phyloP scores from a whole-genome alignment of 2,329 filamentous ascomycete species.

The Phaeosphaeria sp. region DNA sequence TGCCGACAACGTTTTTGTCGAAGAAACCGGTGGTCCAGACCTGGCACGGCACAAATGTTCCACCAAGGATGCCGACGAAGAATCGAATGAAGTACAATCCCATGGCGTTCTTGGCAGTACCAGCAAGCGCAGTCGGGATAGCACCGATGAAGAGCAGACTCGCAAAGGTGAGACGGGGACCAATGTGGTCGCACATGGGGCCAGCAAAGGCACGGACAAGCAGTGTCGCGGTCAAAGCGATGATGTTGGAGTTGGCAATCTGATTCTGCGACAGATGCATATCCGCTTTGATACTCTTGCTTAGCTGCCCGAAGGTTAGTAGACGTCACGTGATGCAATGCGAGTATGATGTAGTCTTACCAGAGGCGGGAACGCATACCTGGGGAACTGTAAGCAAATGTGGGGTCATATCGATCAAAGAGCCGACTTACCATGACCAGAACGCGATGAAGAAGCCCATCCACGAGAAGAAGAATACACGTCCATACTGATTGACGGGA shows the following conservation, averaged over 20 bases:
- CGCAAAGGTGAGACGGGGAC: slow-evolving; percentile 80
- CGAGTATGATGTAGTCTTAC: slow-evolving; percentile 52
- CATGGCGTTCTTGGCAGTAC: slow-evolving; percentile 70
- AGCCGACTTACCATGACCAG: slow-evolving; percentile 70
- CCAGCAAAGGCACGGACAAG: slow-evolving; percentile 79
- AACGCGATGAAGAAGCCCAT: slow-evolving; percentile 87
- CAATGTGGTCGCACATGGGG: slow-evolving; percentile 84
- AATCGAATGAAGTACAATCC: slow-evolving; percentile 78
- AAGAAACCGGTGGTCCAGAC: slow-evolving; percentile 94
- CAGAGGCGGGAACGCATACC: slow-evolving; percentile 89
- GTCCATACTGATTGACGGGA: slow-evolving; percentile 77
- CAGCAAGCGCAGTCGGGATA: slow-evolving; percentile 82
- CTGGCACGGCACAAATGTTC: slow-evolving; percentile 83
- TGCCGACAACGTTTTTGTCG: slow-evolving; percentile 89
- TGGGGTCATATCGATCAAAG: slow-evolving; percentile 8
- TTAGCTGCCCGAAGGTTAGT: slow-evolving; percentile 54
- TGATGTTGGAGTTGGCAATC: slow-evolving; percentile 88
- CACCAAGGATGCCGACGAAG: slow-evolving; percentile 81
- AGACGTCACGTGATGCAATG: slow-evolving; percentile 1
- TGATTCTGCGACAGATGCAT: slow-evolving; percentile 73
- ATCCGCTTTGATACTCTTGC: slow-evolving; percentile 75
- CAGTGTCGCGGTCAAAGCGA: slow-evolving; percentile 69
- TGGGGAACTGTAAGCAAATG: slow-evolving; percentile 34
- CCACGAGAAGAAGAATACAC: slow-evolving; percentile 91
- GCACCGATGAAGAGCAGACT: slow-evolving; percentile 77